Base-by-base conservation (phyloP, 768 basidiomycete species). In the Butyriboletus loyo region DNA sequence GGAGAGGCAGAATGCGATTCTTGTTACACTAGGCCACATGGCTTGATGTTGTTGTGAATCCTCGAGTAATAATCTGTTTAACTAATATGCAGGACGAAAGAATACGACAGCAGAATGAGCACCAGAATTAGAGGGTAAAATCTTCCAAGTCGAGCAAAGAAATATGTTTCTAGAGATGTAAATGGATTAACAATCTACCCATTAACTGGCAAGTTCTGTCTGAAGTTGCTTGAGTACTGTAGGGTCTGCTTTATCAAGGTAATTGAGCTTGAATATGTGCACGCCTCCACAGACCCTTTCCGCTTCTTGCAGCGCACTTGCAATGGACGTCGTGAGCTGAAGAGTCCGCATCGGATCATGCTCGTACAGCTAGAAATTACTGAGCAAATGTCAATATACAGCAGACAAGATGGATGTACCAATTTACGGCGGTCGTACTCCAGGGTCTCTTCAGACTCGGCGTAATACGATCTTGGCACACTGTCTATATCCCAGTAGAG, bases 341-440 rank as follows among this genome's bases (percentile, higher is more conserved):
- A 75, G 71, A 4, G 77, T 83, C n/a, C 85, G 82, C 34, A 92
- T 81, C 0, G 86, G 85, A 64, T 95, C 92, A 24, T 69, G 75
- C 13, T 87, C 77, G 54, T 82, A 84, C 13, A 86, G 64, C 92
- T 95, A 60, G 11, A 49, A 50, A 30, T 30, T 30, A 35, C n/a
- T 63, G n/a, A 57, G 41, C 22, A 31, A 31, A 46, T 43, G 55
- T 54, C 39, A 30, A 30, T 19, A 36, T n/a, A 21, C 47, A 48
- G 31, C 14, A 47, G 14, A 52, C 5, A 27, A 25, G 24, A 40
- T 42, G 3, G 17, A 71, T 80, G 32, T 66, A 93, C 92, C 51
- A 73, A 72, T 72, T 84, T 82, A 38, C 90, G 82, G 30, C 92
- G 86, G n/a, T 77, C 72, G 57, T 86, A 86, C 66, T 95, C 92